Evolutionary conservation across 2,329 filamentous ascomycete genomes (phyloP).

Genomic region (Alternaria tenuissima): DNA sequence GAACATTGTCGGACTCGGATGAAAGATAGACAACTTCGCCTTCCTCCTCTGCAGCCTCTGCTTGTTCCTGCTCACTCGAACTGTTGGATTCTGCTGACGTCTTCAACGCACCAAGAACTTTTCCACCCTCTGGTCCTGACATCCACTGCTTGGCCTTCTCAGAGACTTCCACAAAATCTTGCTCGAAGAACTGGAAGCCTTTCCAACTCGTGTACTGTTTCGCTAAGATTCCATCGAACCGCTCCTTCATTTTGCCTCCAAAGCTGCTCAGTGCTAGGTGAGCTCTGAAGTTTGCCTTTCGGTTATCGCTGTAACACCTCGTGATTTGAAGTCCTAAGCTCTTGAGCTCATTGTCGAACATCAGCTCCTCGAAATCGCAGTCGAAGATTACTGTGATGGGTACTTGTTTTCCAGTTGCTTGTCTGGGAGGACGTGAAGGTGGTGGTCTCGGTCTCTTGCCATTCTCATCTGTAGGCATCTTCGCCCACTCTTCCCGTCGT

Average conservation of each 20-base stretch:
- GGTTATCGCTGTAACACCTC: conserved; percentile 88
- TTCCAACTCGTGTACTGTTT: conserved; percentile 82
- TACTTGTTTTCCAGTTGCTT: conserved; percentile 62
- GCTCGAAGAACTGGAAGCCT: conserved; percentile 74
- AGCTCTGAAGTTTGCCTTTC: conserved; percentile 69
- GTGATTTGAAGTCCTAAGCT: conserved; percentile 87
- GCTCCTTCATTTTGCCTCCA: conserved; percentile 73
- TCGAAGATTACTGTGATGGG: conserved; percentile 86
- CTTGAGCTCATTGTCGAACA: conserved; percentile 85
- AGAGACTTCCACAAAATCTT: conserved; percentile 76
- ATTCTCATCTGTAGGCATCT: conserved; percentile 42
- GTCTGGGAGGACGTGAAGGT: conserved; percentile 28
- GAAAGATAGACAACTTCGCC: conserved; percentile 85
- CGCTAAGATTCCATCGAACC: conserved; percentile 79
- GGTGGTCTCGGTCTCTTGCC: conserved; percentile 26
- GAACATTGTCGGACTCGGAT: conserved; percentile 86
- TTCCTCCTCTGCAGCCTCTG: conserved; percentile 35
- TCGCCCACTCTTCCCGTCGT: conserved; percentile 55
- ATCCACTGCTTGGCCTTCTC: conserved; percentile 73
- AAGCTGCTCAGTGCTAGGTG: conserved; percentile 83
- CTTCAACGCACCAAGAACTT: conserved; percentile 67
- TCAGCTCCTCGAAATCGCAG: conserved; percentile 89
- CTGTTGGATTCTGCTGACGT: conserved; percentile 25
- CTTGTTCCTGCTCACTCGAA: conserved; percentile 52
- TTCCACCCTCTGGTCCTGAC: conserved; percentile 65